Conservation (phyloP, 306 rosid genomes). For the Cucurbita ficifolia region DNA sequence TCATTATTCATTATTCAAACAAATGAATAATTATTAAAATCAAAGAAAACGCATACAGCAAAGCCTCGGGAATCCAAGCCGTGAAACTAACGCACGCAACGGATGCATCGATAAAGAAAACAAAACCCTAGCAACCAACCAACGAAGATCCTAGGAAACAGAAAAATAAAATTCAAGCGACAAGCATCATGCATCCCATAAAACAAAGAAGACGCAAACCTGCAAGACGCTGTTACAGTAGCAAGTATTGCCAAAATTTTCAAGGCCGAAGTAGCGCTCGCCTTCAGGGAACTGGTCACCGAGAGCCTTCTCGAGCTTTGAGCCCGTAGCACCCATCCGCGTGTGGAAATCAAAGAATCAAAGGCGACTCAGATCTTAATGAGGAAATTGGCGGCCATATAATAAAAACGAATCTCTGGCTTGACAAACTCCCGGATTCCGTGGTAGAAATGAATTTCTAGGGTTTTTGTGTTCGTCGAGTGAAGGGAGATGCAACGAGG, state of each 20-base stretch:
- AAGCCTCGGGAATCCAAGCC: neutral
- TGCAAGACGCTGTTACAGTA: constrained; percentile 98
- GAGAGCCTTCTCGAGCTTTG: constrained; percentile 97
- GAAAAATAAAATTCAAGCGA: neutral
- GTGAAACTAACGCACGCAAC: too few species aligned
- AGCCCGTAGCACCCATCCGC: constrained; percentile 93
- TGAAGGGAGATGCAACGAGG: neutral
- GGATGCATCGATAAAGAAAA: neutral
- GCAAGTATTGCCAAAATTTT: constrained; percentile 96
- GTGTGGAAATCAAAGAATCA: constrained; percentile 22
- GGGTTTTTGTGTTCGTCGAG: neutral
- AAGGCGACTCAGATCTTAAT: constrained; percentile 33
- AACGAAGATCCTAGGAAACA: neutral
- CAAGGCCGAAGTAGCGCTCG: constrained; percentile 93
- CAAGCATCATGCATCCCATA: neutral
- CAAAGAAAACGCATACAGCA: neutral
- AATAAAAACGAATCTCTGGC: neutral
- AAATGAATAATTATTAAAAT: neutral
- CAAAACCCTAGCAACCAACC: neutral
- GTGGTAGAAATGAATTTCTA: neutral
- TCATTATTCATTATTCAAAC: neutral
- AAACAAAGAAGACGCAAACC: constrained; percentile 23
- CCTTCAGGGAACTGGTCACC: constrained; percentile 99
- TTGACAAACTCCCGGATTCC: neutral
- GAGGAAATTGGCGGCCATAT: neutral